Conservation (phyloP, 495 filamentous ascomycete species). For the Podospora pseudopauciseta region DNA sequence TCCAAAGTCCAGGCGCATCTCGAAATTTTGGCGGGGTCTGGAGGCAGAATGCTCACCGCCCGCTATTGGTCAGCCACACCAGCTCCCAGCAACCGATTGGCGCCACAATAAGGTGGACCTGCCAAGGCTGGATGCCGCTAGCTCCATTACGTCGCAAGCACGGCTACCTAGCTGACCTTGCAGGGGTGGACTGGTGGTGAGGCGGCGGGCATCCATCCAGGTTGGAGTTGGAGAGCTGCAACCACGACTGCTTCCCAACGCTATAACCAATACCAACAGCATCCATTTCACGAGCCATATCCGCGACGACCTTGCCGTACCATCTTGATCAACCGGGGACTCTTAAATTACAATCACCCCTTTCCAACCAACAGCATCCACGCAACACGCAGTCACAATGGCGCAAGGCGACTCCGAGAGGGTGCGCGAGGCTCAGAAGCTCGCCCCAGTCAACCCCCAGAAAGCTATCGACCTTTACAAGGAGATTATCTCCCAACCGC, state of each 20-base stretch:
- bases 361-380: background rate
- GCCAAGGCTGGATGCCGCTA: slow-evolving; percentile 19
- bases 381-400: slow-evolving; percentile 31
- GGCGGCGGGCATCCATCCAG: slow-evolving; percentile 12
- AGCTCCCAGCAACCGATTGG: slow-evolving; percentile 3
- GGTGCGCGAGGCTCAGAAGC: slow-evolving; percentile 72
- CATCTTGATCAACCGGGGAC: background rate
- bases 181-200: slow-evolving; percentile 9
- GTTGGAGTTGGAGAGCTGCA: slow-evolving; percentile 23
- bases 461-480: slow-evolving; percentile 83
- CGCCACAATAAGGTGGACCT: slow-evolving; percentile 16
- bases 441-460: slow-evolving; percentile 69
- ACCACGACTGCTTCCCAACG: slow-evolving; percentile 13
- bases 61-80: slow-evolving; percentile 17
- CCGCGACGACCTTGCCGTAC: slow-evolving; percentile 2
- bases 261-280: slow-evolving; percentile 2
- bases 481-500: slow-evolving; percentile 78
- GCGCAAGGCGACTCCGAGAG: slow-evolving; percentile 46
- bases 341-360: background rate
- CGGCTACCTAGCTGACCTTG: slow-evolving; percentile 30
- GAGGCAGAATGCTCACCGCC: slow-evolving; percentile 30
- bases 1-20: slow-evolving; percentile 3
- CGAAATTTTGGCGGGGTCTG: slow-evolving; percentile 36
- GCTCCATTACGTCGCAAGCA: slow-evolving; percentile 31
- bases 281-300: background rate